Evolutionary conservation across 768 basidiomycete genomes (phyloP).

Genomic region (Boletus sp.): DNA sequence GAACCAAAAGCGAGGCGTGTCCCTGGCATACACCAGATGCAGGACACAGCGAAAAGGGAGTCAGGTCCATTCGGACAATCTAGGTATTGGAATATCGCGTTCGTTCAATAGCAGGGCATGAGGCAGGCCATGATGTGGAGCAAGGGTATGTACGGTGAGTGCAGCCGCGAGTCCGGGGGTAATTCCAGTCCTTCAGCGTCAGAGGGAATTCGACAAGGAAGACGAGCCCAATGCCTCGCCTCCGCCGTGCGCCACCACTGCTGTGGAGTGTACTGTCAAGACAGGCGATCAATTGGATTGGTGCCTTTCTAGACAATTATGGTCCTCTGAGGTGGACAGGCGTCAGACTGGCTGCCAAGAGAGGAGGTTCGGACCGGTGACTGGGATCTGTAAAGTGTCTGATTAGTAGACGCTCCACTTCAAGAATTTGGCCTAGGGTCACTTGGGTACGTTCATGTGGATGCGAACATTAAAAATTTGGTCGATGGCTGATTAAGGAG

Average conservation of each 20-base stretch:
- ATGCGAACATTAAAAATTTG: background rate
- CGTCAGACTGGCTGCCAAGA: background rate
- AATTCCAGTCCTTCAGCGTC: too few relatives aligned
- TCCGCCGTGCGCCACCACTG: background rate
- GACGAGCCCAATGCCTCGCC: background rate
- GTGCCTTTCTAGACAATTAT: background rate
- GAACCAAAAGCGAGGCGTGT: background rate
- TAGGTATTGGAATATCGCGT: background rate
- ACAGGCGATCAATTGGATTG: background rate
- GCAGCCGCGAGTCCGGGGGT: background rate
- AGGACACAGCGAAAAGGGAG: background rate
- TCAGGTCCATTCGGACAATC: background rate
- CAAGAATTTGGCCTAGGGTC: background rate
- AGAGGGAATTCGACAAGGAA: background rate
- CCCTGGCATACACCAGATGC: background rate
- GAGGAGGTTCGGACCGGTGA: background rate
- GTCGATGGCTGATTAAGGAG: constrained; percentile 7
- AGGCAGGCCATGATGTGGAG: background rate
- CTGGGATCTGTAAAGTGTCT: background rate
- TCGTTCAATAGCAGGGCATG: background rate
- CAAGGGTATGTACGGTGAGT: background rate
- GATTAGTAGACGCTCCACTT: background rate
- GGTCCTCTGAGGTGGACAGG: background rate
- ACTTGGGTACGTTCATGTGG: constrained; percentile 1
- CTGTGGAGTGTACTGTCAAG: background rate